Conservation (phyloP, 2,329 filamentous ascomycete genomes). For the Talaromyces rugulosus region DNA sequence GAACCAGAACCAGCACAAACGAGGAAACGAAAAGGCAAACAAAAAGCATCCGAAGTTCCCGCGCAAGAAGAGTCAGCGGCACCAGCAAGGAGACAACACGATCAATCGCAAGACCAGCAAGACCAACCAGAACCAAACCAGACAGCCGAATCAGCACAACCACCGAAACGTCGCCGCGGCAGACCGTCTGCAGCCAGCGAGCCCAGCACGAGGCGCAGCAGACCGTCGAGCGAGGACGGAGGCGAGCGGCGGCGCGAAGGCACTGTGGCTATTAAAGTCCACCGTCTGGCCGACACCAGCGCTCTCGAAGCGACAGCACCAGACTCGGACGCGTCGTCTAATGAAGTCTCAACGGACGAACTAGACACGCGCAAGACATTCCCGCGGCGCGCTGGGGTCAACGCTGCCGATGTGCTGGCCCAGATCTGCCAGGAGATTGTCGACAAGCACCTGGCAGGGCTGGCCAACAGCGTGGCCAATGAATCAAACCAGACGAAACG, state of each 20-base stretch:
- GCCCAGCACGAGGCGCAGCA: slow-evolving; percentile 5
- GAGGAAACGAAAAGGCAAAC: slow-evolving; percentile 13
- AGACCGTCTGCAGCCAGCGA: slow-evolving; percentile 3
- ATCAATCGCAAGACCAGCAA: neutral
- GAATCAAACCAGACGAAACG: slow-evolving; percentile 36
- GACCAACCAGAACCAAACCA: neutral
- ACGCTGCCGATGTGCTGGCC: slow-evolving; percentile 49
- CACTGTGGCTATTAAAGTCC: slow-evolving; percentile 39
- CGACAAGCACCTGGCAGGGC: slow-evolving; percentile 40
- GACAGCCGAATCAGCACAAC: slow-evolving; percentile 4
- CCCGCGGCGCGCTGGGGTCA: slow-evolving; percentile 43
- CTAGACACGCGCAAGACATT: slow-evolving; percentile 29
- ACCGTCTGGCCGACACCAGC: slow-evolving; percentile 34
- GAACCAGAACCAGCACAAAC: slow-evolving; percentile 11
- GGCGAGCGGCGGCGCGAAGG: slow-evolving; percentile 19
- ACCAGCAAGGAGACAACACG: neutral
- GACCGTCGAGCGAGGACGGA: neutral
- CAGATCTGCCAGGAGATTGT: slow-evolving; percentile 49
- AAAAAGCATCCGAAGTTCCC: neutral
- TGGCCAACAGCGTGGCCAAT: slow-evolving; percentile 38
- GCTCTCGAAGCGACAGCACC: slow-evolving; percentile 22
- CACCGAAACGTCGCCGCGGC: slow-evolving; percentile 9
- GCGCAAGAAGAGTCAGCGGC: neutral
- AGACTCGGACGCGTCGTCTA: slow-evolving; percentile 14
- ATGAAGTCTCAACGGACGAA: slow-evolving; percentile 22